These are phyloP conservation scores for Melanomma pulvis-pyrius DNA, from an alignment of 495 filamentous ascomycete species.

Conservation along the genomic window DNA sequence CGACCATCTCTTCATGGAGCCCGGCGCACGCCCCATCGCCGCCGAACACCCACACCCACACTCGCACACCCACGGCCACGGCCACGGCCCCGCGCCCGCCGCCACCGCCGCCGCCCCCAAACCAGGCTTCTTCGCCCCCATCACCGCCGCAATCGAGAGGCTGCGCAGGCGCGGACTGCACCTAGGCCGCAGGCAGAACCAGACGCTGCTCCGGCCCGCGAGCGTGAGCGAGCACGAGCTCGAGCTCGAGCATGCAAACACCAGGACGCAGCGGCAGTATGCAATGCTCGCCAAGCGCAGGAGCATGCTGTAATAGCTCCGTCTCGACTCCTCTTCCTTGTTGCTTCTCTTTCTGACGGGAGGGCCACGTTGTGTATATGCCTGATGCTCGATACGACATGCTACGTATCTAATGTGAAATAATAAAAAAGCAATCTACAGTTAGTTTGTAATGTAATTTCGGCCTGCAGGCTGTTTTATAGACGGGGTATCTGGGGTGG, in stretches of 20 bases:
- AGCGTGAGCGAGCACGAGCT: slow-evolving; percentile 4
- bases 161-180: not conserved
- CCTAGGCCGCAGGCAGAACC: slow-evolving; percentile 1
- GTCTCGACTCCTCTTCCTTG: not conserved
- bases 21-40: slow-evolving; percentile 16
- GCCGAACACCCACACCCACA: slow-evolving; percentile 16
- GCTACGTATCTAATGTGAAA: not conserved
- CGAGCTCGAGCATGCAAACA: slow-evolving; percentile 7
- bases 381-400: no score
- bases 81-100: not conserved
- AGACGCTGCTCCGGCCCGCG: not conserved
- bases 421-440: no score
- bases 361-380: not conserved
- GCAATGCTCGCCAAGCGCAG: not conserved
- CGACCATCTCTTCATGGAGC: slow-evolving; percentile 44
- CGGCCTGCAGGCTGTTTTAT: no score
- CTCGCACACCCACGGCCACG: not conserved
- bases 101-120: not conserved
- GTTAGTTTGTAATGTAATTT: no score
- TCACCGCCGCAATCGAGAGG: not conserved
- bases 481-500: no score
- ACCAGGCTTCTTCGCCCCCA: slow-evolving; percentile 2
- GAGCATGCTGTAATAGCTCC: not conserved
- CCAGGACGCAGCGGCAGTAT: slow-evolving; percentile 12
- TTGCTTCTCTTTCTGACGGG: no score